A percentile compares a stretch with the other conserved stretches of the same genome.
Evolutionary conservation across 2,329 filamentous ascomycete genomes (phyloP).

Genomic region (Diaporthe sp.): DNA sequence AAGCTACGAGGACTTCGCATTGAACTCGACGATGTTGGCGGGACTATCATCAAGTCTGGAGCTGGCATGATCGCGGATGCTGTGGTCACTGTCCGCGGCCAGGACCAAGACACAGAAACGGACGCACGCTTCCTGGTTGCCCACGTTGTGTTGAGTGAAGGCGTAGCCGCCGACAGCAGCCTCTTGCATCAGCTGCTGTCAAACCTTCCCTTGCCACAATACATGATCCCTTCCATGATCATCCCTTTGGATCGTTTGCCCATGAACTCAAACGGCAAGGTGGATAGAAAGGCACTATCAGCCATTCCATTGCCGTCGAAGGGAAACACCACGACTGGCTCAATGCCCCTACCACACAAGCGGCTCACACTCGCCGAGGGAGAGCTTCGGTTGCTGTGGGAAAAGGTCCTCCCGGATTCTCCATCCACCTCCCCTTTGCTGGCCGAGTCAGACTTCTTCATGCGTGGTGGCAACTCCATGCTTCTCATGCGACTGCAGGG

Average conservation of each 20-base stretch:
- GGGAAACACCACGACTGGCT: not conserved
- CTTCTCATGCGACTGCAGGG: conserved; percentile 52
- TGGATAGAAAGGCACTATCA: conserved; percentile 47
- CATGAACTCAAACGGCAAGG: conserved; percentile 47
- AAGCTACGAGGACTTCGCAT: conserved; percentile 51
- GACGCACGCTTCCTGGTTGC: conserved; percentile 10
- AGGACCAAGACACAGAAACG: not conserved
- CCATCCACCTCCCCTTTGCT: conserved; percentile 35
- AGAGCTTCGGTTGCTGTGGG: conserved; percentile 35
- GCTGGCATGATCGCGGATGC: not conserved
- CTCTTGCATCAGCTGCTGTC: conserved; percentile 37
- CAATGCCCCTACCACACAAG: conserved; percentile 9
- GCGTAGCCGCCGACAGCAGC: not conserved
- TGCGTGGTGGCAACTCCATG: conserved; percentile 56
- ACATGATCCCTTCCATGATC: conserved; percentile 50
- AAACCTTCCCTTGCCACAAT: conserved; percentile 46
- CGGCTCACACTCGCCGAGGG: conserved; percentile 4
- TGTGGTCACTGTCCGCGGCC: conserved; percentile 18
- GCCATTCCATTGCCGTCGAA: conserved; percentile 42
- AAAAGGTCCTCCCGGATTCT: conserved; percentile 41
- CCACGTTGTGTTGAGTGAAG: conserved; percentile 13
- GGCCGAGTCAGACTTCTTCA: conserved; percentile 53
- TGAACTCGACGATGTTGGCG: conserved; percentile 51
- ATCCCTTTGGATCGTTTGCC: conserved; percentile 48
- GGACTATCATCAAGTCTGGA: not conserved